Conservation (phyloP, 1,139 yeast genomes). For the Suzukiozyma palmioleophila region DNA sequence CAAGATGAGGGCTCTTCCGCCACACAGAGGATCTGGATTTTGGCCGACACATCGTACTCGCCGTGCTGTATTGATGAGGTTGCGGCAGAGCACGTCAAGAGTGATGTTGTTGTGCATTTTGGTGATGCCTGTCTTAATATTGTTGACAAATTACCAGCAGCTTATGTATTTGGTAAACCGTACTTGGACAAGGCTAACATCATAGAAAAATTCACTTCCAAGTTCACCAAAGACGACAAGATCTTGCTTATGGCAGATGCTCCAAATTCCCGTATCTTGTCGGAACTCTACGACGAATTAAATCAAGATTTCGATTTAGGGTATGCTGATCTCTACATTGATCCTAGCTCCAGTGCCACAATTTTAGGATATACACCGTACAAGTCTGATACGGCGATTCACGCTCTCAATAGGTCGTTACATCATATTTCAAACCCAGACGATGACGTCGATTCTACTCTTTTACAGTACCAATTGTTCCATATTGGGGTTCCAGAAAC, state of each 20-base stretch:
- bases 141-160: slow-evolving; percentile 64
- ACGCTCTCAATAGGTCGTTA: slow-evolving; percentile 24
- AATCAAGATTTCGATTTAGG: slow-evolving; percentile 39
- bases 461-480: slow-evolving; percentile 49
- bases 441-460: slow-evolving; percentile 18
- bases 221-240: slow-evolving; percentile 25
- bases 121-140: slow-evolving; percentile 94
- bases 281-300: slow-evolving; percentile 28
- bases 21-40: slow-evolving; percentile 52
- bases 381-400: slow-evolving; percentile 3
- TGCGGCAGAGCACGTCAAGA: slow-evolving; percentile 88
- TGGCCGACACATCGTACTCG: slow-evolving; percentile 95
- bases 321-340: slow-evolving; percentile 46
- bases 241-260: slow-evolving; percentile 68
- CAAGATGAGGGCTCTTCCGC: background rate
- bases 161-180: slow-evolving; percentile 75
- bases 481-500: slow-evolving; percentile 73
- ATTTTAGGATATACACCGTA: slow-evolving; percentile 40
- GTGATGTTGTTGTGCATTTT: slow-evolving; percentile 84
- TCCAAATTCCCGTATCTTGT: slow-evolving; percentile 46
- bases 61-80: slow-evolving; percentile 96
- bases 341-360: slow-evolving; percentile 20
- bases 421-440: slow-evolving; percentile 11
- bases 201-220: slow-evolving; percentile 27
- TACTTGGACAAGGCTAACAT: slow-evolving; percentile 34